phyloP scores from a whole-genome alignment of 345 rosid genomes.

The Syzygium jambos region DNA sequence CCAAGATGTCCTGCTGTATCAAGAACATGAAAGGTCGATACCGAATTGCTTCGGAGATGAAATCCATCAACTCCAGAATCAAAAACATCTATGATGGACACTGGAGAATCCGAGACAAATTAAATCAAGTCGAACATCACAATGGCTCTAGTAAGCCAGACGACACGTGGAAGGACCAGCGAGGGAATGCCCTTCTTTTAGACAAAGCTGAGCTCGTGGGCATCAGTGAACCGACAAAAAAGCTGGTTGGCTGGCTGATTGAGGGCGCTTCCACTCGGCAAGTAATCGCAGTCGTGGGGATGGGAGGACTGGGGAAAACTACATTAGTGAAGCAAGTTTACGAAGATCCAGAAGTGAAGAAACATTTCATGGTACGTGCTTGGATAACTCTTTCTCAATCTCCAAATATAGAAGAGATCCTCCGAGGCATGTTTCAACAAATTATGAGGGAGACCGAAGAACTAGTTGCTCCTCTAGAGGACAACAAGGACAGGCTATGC shows the following conservation, averaged over 20 bases:
- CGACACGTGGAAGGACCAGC: conserved; percentile 5
- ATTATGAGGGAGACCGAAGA: not conserved
- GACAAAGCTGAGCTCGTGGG: conserved; percentile 28
- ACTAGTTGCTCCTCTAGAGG: conserved; percentile 12
- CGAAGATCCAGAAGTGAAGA: conserved; percentile 12
- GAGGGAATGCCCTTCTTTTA: conserved; percentile 23
- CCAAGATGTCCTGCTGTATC: conserved; percentile 8
- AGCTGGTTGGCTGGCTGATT: conserved; percentile 6
- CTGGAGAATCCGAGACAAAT: not conserved
- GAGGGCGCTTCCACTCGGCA: not conserved
- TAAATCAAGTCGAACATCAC: not conserved
- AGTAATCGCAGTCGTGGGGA: conserved; percentile 19
- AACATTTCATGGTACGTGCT: conserved; percentile 11
- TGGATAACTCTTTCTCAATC: conserved; percentile 25
- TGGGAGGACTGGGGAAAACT: conserved; percentile 44
- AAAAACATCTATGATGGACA: not conserved
- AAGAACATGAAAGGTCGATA: conserved; percentile 15
- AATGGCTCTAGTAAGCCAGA: not conserved
- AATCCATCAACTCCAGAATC: conserved; percentile 9
- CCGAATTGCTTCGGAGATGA: conserved; percentile 10
- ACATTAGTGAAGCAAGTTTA: conserved; percentile 30
- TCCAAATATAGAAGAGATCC: conserved; percentile 7
- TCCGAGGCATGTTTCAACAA: conserved; percentile 10
- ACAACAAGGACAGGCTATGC: conserved; percentile 6
- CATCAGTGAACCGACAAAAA: conserved; percentile 13